These are phyloP conservation scores for Trypanosoma boissoni DNA, from an alignment of 208 protist species.

Conservation along the genomic window DNA sequence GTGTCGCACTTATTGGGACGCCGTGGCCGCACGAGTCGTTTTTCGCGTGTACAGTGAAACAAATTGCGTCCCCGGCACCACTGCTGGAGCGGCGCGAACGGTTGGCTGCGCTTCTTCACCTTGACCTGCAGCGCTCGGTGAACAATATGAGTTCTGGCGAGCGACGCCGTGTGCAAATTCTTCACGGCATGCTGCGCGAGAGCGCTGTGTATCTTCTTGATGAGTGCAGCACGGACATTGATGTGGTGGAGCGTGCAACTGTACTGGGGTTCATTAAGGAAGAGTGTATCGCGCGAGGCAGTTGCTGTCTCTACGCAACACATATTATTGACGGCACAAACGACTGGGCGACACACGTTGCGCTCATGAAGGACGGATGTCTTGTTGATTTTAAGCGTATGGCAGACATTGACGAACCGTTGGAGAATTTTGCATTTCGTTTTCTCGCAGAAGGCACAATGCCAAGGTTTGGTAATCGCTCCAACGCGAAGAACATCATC, in stretches of 20 bases:
- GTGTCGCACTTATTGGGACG: constrained; percentile 53
- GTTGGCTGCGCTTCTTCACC: constrained; percentile 48
- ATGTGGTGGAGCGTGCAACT: constrained; percentile 61
- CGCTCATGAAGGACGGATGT: constrained; percentile 44
- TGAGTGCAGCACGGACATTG: constrained; percentile 85
- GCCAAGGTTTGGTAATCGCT: background rate
- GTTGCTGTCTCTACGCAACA: constrained; percentile 79
- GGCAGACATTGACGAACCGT: constrained; percentile 29
- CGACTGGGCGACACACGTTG: constrained; percentile 80
- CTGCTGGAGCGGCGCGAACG: constrained; percentile 23
- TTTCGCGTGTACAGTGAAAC: constrained; percentile 72
- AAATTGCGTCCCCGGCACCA: constrained; percentile 44
- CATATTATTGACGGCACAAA: constrained; percentile 77
- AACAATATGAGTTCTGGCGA: constrained; percentile 72
- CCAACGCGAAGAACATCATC: background rate
- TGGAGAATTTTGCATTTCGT: constrained; percentile 52
- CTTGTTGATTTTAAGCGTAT: constrained; percentile 39
- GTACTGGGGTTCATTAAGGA: constrained; percentile 51
- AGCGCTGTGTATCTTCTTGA: constrained; percentile 66
- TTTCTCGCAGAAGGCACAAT: constrained; percentile 32
- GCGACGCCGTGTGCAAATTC: constrained; percentile 65
- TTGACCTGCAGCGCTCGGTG: constrained; percentile 41
- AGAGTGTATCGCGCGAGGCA: constrained; percentile 37
- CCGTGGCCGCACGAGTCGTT: constrained; percentile 75
- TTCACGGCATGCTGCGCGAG: constrained; percentile 58